Evolutionary conservation across 2,329 filamentous ascomycete species (phyloP).

Genomic region (Metarhizium humberi): DNA sequence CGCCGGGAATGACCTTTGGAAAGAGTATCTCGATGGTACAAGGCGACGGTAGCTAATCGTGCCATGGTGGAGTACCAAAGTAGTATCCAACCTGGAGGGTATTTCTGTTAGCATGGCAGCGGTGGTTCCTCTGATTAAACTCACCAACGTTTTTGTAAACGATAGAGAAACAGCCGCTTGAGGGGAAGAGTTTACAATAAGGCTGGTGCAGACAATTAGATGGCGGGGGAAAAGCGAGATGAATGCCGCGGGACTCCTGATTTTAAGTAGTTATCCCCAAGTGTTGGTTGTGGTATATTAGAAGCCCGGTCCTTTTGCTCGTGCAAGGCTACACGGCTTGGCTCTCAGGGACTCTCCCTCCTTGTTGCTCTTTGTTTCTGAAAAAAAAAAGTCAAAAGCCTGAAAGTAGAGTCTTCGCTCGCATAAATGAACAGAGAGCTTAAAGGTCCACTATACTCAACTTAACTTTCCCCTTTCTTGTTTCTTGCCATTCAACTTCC

Average conservation of each 20-base stretch:
- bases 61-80: slow-evolving; percentile 3
- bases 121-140: background rate
- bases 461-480: background rate
- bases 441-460: background rate
- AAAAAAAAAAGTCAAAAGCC: too few relatives aligned
- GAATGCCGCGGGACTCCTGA: background rate
- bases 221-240: background rate
- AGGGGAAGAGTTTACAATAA: background rate
- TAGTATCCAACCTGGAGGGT: background rate
- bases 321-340: too few relatives aligned
- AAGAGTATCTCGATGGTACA: slow-evolving; percentile 18
- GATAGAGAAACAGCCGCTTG: background rate
- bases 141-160: background rate
- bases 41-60: slow-evolving; percentile 14
- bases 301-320: too few relatives aligned
- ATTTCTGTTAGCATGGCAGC: background rate
- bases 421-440: too few relatives aligned
- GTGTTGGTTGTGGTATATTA: too few relatives aligned
- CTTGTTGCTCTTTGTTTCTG: too few relatives aligned
- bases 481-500: background rate
- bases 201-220: background rate
- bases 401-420: too few relatives aligned
- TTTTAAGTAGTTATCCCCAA: background rate
- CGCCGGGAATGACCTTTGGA: slow-evolving; percentile 15
- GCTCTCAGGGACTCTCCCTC: too few relatives aligned